A percentile compares a stretch with the other conserved stretches of the same genome.
Conservation (phyloP, 108 stramenopile species). For the Discostella pseudostelligera region DNA sequence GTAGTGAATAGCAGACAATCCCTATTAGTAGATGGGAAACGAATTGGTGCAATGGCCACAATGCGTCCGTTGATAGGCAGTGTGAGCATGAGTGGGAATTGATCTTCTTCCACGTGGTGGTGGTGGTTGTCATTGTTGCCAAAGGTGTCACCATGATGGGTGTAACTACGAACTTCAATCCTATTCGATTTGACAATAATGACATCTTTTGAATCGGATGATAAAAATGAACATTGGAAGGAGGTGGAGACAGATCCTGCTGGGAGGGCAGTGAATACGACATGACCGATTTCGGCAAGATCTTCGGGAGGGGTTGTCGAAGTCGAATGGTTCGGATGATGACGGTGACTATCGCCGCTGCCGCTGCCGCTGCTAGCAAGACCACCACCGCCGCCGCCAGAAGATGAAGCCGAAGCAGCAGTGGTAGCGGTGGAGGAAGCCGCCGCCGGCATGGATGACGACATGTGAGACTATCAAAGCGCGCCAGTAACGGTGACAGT, state of each 20-base stretch:
- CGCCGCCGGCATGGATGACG: no score
- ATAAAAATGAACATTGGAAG: constrained; percentile 61
- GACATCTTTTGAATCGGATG: constrained; percentile 53
- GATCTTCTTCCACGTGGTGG: constrained; percentile 20
- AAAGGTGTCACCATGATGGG: neutral
- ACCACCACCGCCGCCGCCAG: neutral
- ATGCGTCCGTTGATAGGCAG: constrained; percentile 78
- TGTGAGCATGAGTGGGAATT: constrained; percentile 61
- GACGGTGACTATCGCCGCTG: constrained; percentile 1
- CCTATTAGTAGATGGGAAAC: constrained; percentile 24
- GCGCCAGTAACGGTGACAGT: no score
- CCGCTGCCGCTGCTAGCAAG: neutral
- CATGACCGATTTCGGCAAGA: constrained; percentile 56
- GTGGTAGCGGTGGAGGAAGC: no score
- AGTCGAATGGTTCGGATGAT: neutral
- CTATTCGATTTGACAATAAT: constrained; percentile 63
- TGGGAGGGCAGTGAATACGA: constrained; percentile 77
- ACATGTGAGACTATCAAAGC: no score
- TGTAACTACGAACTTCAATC: constrained; percentile 59
- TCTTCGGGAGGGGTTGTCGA: neutral
- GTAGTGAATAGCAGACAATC: constrained; percentile 73
- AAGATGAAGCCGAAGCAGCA: no score
- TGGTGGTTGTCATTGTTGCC: neutral
- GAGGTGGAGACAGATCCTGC: constrained; percentile 60
- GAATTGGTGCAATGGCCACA: constrained; percentile 50